Evolutionary conservation across 345 rosid species (phyloP).

Genomic region (Ailanthus altissimus): DNA sequence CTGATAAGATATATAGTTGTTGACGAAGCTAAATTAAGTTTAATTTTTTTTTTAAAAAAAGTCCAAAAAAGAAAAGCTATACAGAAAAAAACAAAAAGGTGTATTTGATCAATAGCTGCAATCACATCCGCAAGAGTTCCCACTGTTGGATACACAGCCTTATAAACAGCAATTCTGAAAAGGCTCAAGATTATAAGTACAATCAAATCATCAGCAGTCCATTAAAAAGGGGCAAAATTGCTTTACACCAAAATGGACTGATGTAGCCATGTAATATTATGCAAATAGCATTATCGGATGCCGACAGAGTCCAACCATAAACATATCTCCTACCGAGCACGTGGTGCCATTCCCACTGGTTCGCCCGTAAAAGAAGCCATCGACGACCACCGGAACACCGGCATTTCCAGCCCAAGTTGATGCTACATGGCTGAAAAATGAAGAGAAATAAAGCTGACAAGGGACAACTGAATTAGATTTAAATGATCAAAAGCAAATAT

Average conservation of each 20-base stretch:
- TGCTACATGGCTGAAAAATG: slow-evolving; percentile 74
- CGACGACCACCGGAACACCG: slow-evolving; percentile 68
- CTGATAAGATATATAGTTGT: too few relatives aligned
- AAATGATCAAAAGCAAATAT: not conserved
- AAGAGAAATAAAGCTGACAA: not conserved
- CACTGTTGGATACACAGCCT: slow-evolving; percentile 75
- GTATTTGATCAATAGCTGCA: slow-evolving; percentile 90
- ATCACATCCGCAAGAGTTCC: slow-evolving; percentile 78
- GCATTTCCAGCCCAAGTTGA: slow-evolving; percentile 79
- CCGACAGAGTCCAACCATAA: too few relatives aligned
- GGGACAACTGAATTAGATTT: not conserved
- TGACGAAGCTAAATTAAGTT: too few relatives aligned
- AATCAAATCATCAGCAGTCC: not conserved
- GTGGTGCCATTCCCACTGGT: slow-evolving; percentile 92
- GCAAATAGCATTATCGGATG: not conserved
- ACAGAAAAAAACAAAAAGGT: not conserved
- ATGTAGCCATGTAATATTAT: not conserved
- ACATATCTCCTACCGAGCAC: slow-evolving; percentile 64
- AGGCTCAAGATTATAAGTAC: not conserved
- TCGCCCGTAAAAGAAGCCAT: slow-evolving; percentile 68
- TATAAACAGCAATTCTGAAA: slow-evolving; percentile 76
- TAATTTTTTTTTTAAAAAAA: too few relatives aligned
- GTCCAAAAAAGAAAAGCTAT: not conserved
- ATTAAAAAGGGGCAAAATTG: not conserved
- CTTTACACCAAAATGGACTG: not conserved